phyloP scores from a whole-genome alignment of 805 yeast genomes.

The Yamadazyma sp. region DNA sequence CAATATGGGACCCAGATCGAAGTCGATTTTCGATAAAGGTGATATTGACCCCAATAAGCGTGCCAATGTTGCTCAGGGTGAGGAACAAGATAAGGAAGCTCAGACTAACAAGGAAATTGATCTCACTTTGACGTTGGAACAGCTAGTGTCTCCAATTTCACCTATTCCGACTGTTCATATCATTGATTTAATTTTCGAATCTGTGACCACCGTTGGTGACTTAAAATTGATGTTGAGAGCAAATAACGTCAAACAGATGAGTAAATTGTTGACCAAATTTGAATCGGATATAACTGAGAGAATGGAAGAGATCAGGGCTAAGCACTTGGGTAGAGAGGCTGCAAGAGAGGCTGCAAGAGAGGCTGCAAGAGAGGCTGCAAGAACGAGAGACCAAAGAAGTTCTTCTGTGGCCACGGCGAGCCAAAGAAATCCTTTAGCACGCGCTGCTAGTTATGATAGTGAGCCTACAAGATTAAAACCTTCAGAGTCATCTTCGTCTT shows the following conservation, averaged over 20 bases:
- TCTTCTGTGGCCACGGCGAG: slow-evolving; percentile 1
- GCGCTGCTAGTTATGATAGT: slow-evolving; percentile 11
- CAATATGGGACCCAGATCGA: slow-evolving; percentile 30
- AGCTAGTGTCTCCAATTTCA: slow-evolving; percentile 53
- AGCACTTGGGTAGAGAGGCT: slow-evolving; percentile 14
- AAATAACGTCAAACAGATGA: slow-evolving; percentile 53
- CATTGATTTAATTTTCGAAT: slow-evolving; percentile 60
- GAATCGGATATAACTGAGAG: slow-evolving; percentile 26
- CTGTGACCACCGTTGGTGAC: slow-evolving; percentile 62
- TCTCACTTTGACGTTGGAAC: slow-evolving; percentile 49
- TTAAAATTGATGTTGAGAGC: slow-evolving; percentile 61
- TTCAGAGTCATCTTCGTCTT: slow-evolving; percentile 14
- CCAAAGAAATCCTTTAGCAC: slow-evolving; percentile 6
- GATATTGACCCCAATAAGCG: slow-evolving; percentile 13
- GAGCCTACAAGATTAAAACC: slow-evolving; percentile 10
- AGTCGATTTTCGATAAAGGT: slow-evolving; percentile 38
- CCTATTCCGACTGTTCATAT: slow-evolving; percentile 55
- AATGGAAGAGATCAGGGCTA: slow-evolving; percentile 22
- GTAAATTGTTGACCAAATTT: slow-evolving; percentile 34
- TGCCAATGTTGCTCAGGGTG: slow-evolving; percentile 7
- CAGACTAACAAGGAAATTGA: slow-evolving; percentile 19
- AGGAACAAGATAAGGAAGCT: slow-evolving; percentile 14
- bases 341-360: no score
- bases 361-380: slow-evolving; percentile 6
- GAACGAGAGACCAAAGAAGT: neutral